phyloP scores from a whole-genome alignment of 257 asterid genomes.

The Salvia splendens region DNA sequence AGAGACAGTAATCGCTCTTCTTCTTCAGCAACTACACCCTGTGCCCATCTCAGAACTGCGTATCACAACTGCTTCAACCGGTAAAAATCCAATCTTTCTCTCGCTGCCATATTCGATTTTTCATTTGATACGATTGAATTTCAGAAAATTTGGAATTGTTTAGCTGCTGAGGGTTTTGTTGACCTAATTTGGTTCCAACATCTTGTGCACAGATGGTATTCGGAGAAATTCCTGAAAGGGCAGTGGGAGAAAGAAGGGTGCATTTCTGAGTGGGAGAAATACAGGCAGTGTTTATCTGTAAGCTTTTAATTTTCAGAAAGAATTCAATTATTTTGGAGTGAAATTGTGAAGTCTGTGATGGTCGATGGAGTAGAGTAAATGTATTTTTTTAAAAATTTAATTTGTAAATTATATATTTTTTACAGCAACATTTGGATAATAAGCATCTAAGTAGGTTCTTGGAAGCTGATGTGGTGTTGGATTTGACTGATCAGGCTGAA shows the following conservation, averaged over 20 bases:
- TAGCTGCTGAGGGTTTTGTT: not conserved
- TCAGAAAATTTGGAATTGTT: constrained; percentile 2
- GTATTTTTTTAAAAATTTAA: not conserved
- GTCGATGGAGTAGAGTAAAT: not conserved
- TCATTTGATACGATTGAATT: not conserved
- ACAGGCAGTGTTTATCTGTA: constrained; percentile 83
- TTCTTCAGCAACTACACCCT: constrained; percentile 69
- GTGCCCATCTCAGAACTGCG: constrained; percentile 71
- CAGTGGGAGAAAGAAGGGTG: constrained; percentile 83
- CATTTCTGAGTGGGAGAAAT: constrained; percentile 75
- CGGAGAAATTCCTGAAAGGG: constrained; percentile 88
- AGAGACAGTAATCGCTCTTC: constrained; percentile 52
- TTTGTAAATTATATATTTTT: not conserved
- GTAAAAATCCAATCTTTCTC: constrained; percentile 37
- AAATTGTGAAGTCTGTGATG: not conserved
- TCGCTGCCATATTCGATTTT: not conserved
- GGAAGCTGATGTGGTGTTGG: constrained; percentile 66
- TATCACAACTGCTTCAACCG: constrained; percentile 87
- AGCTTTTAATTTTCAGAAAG: constrained; percentile 31
- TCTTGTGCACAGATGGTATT: constrained; percentile 64
- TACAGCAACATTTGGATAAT: constrained; percentile 86
- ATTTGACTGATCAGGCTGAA: constrained; percentile 46
- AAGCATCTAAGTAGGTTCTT: constrained; percentile 78
- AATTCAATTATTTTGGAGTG: not conserved
- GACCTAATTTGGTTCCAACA: constrained; percentile 9